A percentile compares a stretch with the other conserved stretches of the same genome.
phyloP scores from a whole-genome alignment of 371 early-diverging fungal genomes.

The Paraphysoderma sedebokerense region DNA sequence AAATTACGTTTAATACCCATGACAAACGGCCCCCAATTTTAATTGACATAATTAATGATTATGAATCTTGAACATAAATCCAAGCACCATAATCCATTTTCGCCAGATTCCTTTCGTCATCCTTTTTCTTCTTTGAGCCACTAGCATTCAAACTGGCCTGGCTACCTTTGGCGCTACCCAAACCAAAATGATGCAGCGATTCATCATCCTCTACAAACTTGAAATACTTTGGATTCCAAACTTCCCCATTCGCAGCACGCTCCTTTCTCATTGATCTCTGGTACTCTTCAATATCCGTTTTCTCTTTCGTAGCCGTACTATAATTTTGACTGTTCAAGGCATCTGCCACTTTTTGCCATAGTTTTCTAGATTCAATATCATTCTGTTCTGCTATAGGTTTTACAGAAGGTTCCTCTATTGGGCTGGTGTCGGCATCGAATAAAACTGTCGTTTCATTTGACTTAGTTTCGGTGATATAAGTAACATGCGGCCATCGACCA shows the following conservation, averaged over 20 bases:
- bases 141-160: no score
- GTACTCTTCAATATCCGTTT: conserved; percentile 49
- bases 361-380: conserved; percentile 44
- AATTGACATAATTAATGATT: no score
- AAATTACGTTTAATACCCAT: no score
- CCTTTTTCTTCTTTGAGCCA: no score
- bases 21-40: no score
- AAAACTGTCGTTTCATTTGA: conserved; percentile 25
- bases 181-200: no score
- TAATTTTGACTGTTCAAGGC: conserved; percentile 48
- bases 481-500: background rate
- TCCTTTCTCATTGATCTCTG: conserved; percentile 49
- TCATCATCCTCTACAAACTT: conserved; percentile 21
- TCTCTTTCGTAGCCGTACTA: conserved; percentile 43
- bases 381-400: conserved; percentile 36
- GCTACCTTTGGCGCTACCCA: no score
- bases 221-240: conserved; percentile 38
- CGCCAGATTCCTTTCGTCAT: no score
- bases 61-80: no score
- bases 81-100: no score
- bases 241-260: conserved; percentile 32
- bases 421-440: conserved; percentile 35
- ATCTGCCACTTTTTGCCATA: conserved; percentile 52
- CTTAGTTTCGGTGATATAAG: conserved; percentile 25
- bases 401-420: conserved; percentile 21